Evolutionary conservation across 1,139 yeast genomes (phyloP).

Genomic region (Scheffersomyces stambukii): DNA sequence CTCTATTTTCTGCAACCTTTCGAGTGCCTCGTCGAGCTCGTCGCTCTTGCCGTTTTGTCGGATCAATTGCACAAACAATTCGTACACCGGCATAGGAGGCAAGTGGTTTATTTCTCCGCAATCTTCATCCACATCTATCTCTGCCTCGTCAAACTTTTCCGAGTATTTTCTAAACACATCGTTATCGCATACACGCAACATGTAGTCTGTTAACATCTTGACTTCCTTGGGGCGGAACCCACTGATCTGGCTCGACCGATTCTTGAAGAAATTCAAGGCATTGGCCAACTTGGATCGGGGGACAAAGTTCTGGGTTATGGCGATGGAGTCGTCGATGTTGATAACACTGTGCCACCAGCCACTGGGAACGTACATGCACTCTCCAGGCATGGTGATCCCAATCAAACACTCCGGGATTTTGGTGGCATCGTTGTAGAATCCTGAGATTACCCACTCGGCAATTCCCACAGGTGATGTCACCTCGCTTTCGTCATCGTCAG

Average conservation of each 20-base stretch:
- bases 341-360: slow-evolving; percentile 98
- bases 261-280: slow-evolving; percentile 64
- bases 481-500: slow-evolving; percentile 75
- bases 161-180: slow-evolving; percentile 13
- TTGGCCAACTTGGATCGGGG: slow-evolving; percentile 56
- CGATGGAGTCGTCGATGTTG: slow-evolving; percentile 72
- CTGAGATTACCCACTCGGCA: slow-evolving; percentile 86
- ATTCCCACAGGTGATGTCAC: slow-evolving; percentile 89
- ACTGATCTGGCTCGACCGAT: slow-evolving; percentile 66
- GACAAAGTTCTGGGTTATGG: slow-evolving; percentile 84
- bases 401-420: slow-evolving; percentile 51
- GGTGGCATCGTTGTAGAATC: slow-evolving; percentile 64
- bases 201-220: no score
- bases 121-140: slow-evolving; percentile 32
- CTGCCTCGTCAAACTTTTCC: slow-evolving; percentile 15
- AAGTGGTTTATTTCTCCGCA: slow-evolving; percentile 36
- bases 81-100: slow-evolving; percentile 54
- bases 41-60: slow-evolving; percentile 26
- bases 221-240: slow-evolving; percentile 68
- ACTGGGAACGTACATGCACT: slow-evolving; percentile 83
- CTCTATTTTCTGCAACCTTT: slow-evolving; percentile 19
- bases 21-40: slow-evolving; percentile 30
- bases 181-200: no score
- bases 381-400: slow-evolving; percentile 77
- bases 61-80: slow-evolving; percentile 49